A percentile compares a stretch with the other conserved stretches of the same genome.
Conservation (phyloP, 495 filamentous ascomycete species). For the Neurospora sp. region DNA sequence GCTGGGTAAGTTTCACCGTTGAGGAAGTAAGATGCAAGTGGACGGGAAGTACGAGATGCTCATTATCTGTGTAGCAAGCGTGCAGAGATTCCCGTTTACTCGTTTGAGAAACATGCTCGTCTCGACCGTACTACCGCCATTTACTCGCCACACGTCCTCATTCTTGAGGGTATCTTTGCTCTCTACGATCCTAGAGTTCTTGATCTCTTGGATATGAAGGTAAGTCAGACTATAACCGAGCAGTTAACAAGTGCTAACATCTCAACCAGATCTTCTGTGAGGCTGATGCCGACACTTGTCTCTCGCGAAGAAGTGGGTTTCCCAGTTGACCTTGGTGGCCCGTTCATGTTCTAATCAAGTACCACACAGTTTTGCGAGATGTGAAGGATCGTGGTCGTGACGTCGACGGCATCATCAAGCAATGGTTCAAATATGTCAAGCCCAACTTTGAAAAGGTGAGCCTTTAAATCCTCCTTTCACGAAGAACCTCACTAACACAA, state of each 20-base stretch:
- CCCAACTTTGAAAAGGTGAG: slow-evolving; percentile 70
- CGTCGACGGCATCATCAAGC: slow-evolving; percentile 91
- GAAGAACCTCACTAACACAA: background rate
- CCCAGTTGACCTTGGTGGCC: background rate
- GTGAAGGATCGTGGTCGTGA: slow-evolving; percentile 75
- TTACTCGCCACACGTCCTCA: slow-evolving; percentile 92
- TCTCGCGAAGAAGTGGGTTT: slow-evolving; percentile 75
- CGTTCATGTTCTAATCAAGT: background rate
- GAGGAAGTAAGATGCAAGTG: slow-evolving; percentile 1
- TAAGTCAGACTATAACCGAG: slow-evolving; percentile 12
- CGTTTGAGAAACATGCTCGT: slow-evolving; percentile 84
- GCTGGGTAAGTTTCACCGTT: slow-evolving; percentile 54
- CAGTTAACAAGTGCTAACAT: slow-evolving; percentile 4
- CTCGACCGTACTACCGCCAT: slow-evolving; percentile 69
- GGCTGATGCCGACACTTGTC: slow-evolving; percentile 87
- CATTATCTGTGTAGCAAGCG: slow-evolving; percentile 54
- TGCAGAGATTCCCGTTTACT: slow-evolving; percentile 88
- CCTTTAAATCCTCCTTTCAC: background rate
- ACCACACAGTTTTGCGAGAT: slow-evolving; percentile 63
- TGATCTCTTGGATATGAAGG: slow-evolving; percentile 84
- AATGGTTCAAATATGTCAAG: slow-evolving; percentile 94
- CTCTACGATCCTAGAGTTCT: slow-evolving; percentile 79
- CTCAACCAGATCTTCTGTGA: slow-evolving; percentile 98
- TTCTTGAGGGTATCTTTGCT: slow-evolving; percentile 92
- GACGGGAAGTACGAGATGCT: background rate